Evolutionary conservation across 768 basidiomycete species (phyloP), one percentile per base, ranked within the genome.

Genomic region (Lanmaoa rubissima): DNA sequence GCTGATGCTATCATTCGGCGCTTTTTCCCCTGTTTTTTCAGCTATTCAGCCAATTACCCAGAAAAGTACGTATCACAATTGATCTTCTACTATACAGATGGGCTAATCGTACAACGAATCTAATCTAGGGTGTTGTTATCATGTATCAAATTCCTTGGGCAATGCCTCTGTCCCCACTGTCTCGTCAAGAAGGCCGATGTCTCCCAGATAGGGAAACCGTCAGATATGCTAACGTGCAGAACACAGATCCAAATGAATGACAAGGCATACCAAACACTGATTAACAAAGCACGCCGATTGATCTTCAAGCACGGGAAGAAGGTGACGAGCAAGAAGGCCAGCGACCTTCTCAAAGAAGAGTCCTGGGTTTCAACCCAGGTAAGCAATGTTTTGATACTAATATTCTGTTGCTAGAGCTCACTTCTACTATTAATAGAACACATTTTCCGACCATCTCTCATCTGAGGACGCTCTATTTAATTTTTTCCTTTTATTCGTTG

Each of bases 71-170:
- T n/a, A n/a, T n/a, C n/a, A n/a, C n/a, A n/a, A n/a, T n/a, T n/a
- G n/a, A n/a, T n/a, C n/a, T n/a, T n/a, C n/a, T n/a, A n/a, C n/a
- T n/a, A n/a, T n/a, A n/a, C n/a, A n/a, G n/a, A n/a, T 21, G 12
- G 0, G 21, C 51, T 52, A 31, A 44, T n/a, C 1, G 28, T 9
- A 45, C 0, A 31, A 46, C 3, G 4, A 12, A n/a, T 41, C 4
- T 19, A 1, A n/a, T 12, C 0, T 6, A 61, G 59, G 17, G n/a
- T 61, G 0, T 5, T 61, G 0, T 2, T 58, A 0, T 19, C 31
- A 0, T 54, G 56, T n/a, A 48, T 44, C 31, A 61, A 53, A 14
- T 61, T 61, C 16, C 47, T 59, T 6, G 47, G 59, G 2, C 0
- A 39, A 4, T 60, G 46, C 36, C 55, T 7, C 2, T 60, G 55